phyloP scores from a whole-genome alignment of 768 basidiomycete genomes.

The Chalciporus chontae region DNA sequence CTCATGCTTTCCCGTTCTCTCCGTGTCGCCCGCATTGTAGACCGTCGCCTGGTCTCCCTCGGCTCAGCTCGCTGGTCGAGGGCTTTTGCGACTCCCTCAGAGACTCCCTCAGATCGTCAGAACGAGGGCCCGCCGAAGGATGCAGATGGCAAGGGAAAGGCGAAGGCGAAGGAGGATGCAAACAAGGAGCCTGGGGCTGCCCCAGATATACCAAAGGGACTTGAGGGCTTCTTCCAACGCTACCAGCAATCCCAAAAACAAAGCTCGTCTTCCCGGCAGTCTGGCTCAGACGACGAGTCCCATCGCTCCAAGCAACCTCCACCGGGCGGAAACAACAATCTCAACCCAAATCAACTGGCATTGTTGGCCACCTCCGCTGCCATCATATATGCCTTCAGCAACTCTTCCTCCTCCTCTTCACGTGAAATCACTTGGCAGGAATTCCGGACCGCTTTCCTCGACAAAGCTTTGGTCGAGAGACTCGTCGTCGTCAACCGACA shows the following conservation, averaged over 20 bases:
- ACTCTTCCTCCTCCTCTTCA: slow-evolving; percentile 44
- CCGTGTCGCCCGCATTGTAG: slow-evolving; percentile 47
- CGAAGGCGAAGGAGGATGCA: slow-evolving; percentile 33
- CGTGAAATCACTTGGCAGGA: slow-evolving; percentile 99
- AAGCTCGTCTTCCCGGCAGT: slow-evolving; percentile 23
- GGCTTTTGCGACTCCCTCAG: slow-evolving; percentile 46
- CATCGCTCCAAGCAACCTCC: slow-evolving; percentile 49
- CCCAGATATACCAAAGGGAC: slow-evolving; percentile 55
- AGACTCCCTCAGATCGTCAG: slow-evolving; percentile 22
- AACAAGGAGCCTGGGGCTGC: slow-evolving; percentile 29
- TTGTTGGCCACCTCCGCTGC: slow-evolving; percentile 57
- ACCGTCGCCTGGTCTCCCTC: slow-evolving; percentile 37
- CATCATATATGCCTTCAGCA: slow-evolving; percentile 60
- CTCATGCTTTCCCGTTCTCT: slow-evolving; percentile 66
- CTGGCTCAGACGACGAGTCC: slow-evolving; percentile 27
- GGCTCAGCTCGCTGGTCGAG: slow-evolving; percentile 34
- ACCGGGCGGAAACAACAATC: slow-evolving; percentile 40
- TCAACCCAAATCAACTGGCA: slow-evolving; percentile 55
- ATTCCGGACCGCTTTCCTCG: slow-evolving; percentile 94
- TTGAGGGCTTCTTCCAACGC: slow-evolving; percentile 79
- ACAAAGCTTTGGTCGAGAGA: slow-evolving; percentile 93
- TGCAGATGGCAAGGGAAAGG: slow-evolving; percentile 29
- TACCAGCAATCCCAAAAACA: slow-evolving; percentile 43
- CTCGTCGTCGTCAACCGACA: slow-evolving; percentile 88
- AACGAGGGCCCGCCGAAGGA: slow-evolving; percentile 26